Base-by-base conservation (phyloP, 2,329 filamentous ascomycete species). In the Botryosphaeria dothidea region DNA sequence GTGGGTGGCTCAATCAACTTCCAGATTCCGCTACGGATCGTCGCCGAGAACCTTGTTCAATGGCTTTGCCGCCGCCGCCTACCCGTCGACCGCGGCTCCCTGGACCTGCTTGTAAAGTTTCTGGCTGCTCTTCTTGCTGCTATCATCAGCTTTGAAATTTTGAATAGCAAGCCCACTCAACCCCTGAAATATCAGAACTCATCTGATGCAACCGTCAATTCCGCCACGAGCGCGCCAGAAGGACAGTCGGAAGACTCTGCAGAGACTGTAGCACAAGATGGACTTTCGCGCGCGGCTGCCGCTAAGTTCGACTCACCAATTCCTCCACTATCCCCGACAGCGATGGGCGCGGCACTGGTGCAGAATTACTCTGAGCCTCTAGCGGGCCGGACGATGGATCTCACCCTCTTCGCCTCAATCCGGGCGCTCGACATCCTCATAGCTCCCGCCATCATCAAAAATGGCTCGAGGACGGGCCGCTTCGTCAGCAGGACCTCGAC, bases 361-460 rank as follows among this genome's bases (percentile, higher is more conserved):
- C 49, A 2, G 8, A 65, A 19, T 25, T 62, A 48, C 36, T 38
- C 51, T 23, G 56, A 27, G 15, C 65, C 71, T 25, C 74, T 84
- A 67, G 90, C 89, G 11, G 92, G 92, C 49, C 87, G 89, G 70
- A 94, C 92, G 1, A 84, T 96, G 66, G 92, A 96, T 73, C 82
- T 96, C 34, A 94, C 92, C 0, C 81, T 96, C n/a, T 94, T 95
- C 73, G 87, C 90, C 11, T 81, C 86, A 51, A 88, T 87, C 11
- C 84, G 92, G 69, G 92, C 92, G 49, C 73, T 91, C 11, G 92
- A 95, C 75, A 86, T 92, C 4, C 70, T 92, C 8, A 80, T 90
- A 48, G 88, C 88, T 62, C 62, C 62, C 2, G 15, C 21, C n/a
- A 25, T 64, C 21, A 43, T 54, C 4, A 43, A 45, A 6, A 84